These are phyloP conservation scores for Clitopilus hobsonii DNA, from an alignment of 768 basidiomycete species.

Conservation along the genomic window DNA sequence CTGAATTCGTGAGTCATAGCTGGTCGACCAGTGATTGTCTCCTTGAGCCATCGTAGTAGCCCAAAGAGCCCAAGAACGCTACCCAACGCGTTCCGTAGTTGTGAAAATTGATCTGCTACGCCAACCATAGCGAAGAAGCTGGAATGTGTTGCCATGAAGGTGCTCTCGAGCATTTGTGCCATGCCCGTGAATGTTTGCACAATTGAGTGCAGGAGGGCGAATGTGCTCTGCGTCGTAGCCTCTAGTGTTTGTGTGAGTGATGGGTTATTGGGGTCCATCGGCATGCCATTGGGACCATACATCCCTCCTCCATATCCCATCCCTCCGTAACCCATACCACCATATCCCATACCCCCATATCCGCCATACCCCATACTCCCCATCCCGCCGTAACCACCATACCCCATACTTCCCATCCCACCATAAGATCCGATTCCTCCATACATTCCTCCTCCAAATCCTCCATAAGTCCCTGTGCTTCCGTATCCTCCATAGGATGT, in stretches of 20 bases:
- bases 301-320: constrained; percentile 33
- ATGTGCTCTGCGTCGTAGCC: constrained; percentile 86
- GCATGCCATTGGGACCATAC: constrained; percentile 42
- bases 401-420: constrained; percentile 23
- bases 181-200: constrained; percentile 94
- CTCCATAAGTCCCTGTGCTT: constrained; percentile 16
- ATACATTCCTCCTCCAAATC: constrained; percentile 26
- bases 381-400: constrained; percentile 36
- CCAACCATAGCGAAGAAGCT: constrained; percentile 96
- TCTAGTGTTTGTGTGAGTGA: constrained; percentile 87
- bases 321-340: constrained; percentile 20
- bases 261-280: constrained; percentile 46
- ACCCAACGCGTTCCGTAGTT: constrained; percentile 87
- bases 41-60: constrained; percentile 80
- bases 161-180: constrained; percentile 95
- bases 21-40: constrained; percentile 43
- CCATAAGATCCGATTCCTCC: constrained; percentile 32
- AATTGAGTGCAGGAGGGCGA: constrained; percentile 88
- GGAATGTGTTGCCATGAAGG: constrained; percentile 96
- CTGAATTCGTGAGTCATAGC: constrained; percentile 62
- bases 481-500: constrained; percentile 27
- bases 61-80: constrained; percentile 93
- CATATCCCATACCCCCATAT: constrained; percentile 18
- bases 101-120: constrained; percentile 92
- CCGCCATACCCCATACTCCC: constrained; percentile 11